Percentiles rank a stretch among this genome's conserved stretches.
Conservation (phyloP, 345 rosid genomes). For the Kandelia obovata region DNA sequence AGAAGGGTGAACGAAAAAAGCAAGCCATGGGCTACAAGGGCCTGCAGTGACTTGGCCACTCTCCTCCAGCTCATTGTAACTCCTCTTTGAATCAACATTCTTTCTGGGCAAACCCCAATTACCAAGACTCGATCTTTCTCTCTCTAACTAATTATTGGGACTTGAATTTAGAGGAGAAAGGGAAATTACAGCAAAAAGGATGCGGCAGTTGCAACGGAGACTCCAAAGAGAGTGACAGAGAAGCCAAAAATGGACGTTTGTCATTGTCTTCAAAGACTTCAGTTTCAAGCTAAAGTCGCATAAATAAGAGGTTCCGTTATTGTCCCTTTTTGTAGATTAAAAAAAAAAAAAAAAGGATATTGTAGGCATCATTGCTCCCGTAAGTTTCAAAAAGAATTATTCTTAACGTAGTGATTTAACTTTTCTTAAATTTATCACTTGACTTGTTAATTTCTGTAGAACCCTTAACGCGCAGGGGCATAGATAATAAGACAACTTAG, state of each 20-base stretch:
- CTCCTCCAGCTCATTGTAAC: slow-evolving; percentile 73
- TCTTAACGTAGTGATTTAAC: too few species aligned
- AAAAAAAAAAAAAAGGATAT: too few species aligned
- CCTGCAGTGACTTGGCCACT: slow-evolving; percentile 64
- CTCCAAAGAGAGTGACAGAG: slow-evolving; percentile 16
- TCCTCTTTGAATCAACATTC: slow-evolving; percentile 47
- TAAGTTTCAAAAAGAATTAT: too few species aligned
- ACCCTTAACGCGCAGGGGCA: too few species aligned
- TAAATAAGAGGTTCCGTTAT: too few species aligned
- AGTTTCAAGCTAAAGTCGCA: slow-evolving; percentile 23
- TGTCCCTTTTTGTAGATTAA: too few species aligned
- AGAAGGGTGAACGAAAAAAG: slow-evolving; percentile 80
- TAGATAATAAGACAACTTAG: too few species aligned
- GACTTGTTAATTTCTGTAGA: too few species aligned
- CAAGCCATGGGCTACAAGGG: slow-evolving; percentile 57
- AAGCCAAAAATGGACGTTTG: neutral
- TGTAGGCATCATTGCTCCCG: too few species aligned
- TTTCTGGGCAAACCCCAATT: neutral
- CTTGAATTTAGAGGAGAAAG: slow-evolving; percentile 6
- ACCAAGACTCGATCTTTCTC: neutral
- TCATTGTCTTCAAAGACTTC: slow-evolving; percentile 11
- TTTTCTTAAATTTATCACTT: too few species aligned
- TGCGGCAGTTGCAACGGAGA: slow-evolving; percentile 16
- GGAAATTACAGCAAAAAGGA: neutral
- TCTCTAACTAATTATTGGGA: neutral